Base-by-base conservation (phyloP, 139 green algal species). In the Astrephomene gubernaculifera region DNA sequence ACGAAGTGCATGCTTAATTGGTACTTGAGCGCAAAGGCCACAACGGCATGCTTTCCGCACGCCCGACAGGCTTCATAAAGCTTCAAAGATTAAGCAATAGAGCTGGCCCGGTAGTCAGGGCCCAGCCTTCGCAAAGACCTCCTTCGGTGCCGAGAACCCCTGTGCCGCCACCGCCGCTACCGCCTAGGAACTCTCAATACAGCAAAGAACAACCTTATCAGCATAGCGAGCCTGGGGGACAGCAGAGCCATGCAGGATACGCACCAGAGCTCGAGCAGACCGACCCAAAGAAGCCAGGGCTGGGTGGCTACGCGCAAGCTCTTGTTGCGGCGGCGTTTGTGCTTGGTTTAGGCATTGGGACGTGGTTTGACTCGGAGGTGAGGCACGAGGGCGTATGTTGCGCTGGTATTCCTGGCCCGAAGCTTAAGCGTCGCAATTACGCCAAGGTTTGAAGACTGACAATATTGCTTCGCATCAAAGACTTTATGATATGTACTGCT, bases 291-390 rank as follows among this genome's bases (percentile, higher is more conserved):
- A 49, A 65, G 69, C n/a, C 82, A 64, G 36, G 70, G 29, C 70
- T 91, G 3, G 71, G 78, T 31, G 82, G 74, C 49, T 93, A 91
- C 53, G 90, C 86, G 5, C 92, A 92, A 41, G 92, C 92, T 0
- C 67, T 95, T 14, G 92, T 94, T 39, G 88, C 87, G 33, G 91
- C 85, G 31, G 93, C 95, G 0, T 99, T 99, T 89, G 92, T 99
- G 27, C 87, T 98, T 19, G 97, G 96, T 33, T 94, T 99, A 45
- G 95, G 95, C 29, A 90, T 94, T 38, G 95, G 93, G 29, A 93
- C 95, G 24, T 96, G 92, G 90, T 96, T 97, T 84, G 88, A 93
- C 83, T 91, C 88, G 5, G 91, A 83, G 76, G 76, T 82, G 54
- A 29, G 74, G n/a, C n/a, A n/a, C n/a, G n/a, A n/a, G n/a, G n/a